phyloP scores from a whole-genome alignment of 108 stramenopile species.

The Cylindrotheca closterium region DNA sequence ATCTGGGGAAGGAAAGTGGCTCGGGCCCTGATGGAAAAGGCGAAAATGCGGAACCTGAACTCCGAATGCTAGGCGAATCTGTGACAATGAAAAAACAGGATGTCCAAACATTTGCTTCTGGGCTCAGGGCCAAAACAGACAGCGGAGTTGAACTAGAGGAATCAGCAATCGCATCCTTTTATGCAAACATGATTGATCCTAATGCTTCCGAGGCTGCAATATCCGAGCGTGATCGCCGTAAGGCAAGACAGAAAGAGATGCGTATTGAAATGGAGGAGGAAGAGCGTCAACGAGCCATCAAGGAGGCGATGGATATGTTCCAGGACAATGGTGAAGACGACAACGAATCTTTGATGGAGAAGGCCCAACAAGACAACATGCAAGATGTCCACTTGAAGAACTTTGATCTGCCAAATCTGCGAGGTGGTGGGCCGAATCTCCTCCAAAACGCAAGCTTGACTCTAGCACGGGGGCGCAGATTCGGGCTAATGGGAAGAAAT shows the following conservation, averaged over 20 bases:
- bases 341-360: constrained; percentile 16
- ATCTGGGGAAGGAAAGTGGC: constrained; percentile 6
- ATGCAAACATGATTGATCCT: constrained; percentile 71
- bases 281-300: constrained; percentile 56
- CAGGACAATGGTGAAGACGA: constrained; percentile 24
- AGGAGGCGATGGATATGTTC: constrained; percentile 52
- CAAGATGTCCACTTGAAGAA: constrained; percentile 52
- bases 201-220: constrained; percentile 35
- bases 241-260: constrained; percentile 57
- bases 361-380: constrained; percentile 12
- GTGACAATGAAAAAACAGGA: constrained; percentile 64
- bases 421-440: constrained; percentile 64
- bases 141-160: constrained; percentile 15
- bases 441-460: constrained; percentile 69
- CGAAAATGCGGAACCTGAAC: not conserved
- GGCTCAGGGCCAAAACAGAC: constrained; percentile 37
- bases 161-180: constrained; percentile 53
- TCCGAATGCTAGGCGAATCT: constrained; percentile 44
- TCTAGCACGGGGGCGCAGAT: constrained; percentile 66
- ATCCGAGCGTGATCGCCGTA: constrained; percentile 60
- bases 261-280: constrained; percentile 55
- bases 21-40: not conserved
- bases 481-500: constrained; percentile 90
- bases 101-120: constrained; percentile 55
- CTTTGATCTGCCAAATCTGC: constrained; percentile 52